Evolutionary conservation across 2,329 filamentous ascomycete species (phyloP), one percentile per base, ranked within the genome.

Genomic region (Polytolypa hystricis): DNA sequence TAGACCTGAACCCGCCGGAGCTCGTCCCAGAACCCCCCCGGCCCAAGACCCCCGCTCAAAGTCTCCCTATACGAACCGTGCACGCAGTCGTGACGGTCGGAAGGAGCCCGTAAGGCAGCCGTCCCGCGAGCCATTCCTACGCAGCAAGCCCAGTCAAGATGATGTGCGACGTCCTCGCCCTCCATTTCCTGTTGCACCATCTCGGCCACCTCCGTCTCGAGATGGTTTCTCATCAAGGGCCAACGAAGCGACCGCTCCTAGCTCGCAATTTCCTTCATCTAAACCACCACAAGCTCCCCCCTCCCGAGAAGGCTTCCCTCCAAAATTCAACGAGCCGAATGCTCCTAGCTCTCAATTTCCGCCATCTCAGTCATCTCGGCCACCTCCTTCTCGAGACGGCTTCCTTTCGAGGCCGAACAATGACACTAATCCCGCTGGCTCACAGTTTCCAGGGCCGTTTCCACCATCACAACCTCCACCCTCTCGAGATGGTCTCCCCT

Each of bases 91-190:
- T 7, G 60, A 64, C 47, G 55, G 47, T 35, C 45, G 45, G 5
- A 52, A 45, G 15, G 56, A 58, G 16, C 17, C 39, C n/a, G 42
- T 54, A 30, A 50, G 51, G 33, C 54, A 53, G 36, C 45, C 53
- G 20, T 52, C 58, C 6, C 55, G 61, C 33, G 62, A 65, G 18
- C 57, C 55, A 8, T 43, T 49, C 12, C 45, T 61, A 33, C 54
- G 60, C 37, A 38, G 43, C 16, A 54, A 61, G 39, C 53, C 47
- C 38, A 65, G 60, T 39, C 57, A 61, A 6, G 63, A 66, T 26
- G 60, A 59, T 18, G 51, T 62, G 41, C 51, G 48, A 12, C 55
- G 47, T 29, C 47, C 49, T n/a, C 53, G 55, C 6, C 55, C 58
- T 42, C 55, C 55, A 12, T 44, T 50, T 36, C n/a, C n/a, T n/a